A percentile compares a stretch with the other conserved stretches of the same genome.
Conservation (phyloP, 2,329 filamentous ascomycete genomes). For the Cladosporium sp. region DNA sequence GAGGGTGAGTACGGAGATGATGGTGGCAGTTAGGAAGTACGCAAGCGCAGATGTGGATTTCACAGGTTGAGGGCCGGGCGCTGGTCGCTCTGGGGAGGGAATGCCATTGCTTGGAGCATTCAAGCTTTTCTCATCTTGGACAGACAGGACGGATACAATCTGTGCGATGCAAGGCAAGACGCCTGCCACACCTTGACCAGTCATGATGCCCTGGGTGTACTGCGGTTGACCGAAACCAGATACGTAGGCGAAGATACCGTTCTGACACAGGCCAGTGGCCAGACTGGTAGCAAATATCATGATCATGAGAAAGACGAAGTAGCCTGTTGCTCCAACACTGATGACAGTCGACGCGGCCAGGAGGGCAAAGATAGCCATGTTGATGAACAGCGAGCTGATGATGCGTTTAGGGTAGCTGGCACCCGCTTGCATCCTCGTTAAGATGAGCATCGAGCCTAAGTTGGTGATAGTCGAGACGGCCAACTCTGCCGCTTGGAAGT, state of each 20-base stretch:
- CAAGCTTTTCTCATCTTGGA: constrained; percentile 34
- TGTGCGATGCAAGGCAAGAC: constrained; percentile 84
- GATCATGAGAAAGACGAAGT: constrained; percentile 74
- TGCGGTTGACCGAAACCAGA: constrained; percentile 76
- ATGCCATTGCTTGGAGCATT: constrained; percentile 7
- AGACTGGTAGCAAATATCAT: constrained; percentile 76
- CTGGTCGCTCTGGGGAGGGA: constrained; percentile 7
- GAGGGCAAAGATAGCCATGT: constrained; percentile 67
- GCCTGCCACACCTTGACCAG: constrained; percentile 84
- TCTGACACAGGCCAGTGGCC: constrained; percentile 82
- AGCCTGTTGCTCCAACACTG: constrained; percentile 54
- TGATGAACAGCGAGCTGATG: constrained; percentile 67
- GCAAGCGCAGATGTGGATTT: constrained; percentile 70
- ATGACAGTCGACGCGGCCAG: constrained; percentile 72
- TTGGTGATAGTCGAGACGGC: constrained; percentile 82
- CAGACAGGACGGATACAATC: constrained; percentile 70
- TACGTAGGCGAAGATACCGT: constrained; percentile 88
- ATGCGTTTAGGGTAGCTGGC: constrained; percentile 89
- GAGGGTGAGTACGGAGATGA: constrained; percentile 64
- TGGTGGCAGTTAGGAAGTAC: constrained; percentile 85
- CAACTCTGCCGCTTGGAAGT: constrained; percentile 86
- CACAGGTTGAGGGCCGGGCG: constrained; percentile 33
- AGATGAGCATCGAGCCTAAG: constrained; percentile 64
- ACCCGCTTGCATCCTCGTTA: constrained; percentile 71
- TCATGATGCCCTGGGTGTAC: constrained; percentile 96